Conservation (phyloP, 352 stramenopile genomes). For the Globisporangium mamillatum region DNA sequence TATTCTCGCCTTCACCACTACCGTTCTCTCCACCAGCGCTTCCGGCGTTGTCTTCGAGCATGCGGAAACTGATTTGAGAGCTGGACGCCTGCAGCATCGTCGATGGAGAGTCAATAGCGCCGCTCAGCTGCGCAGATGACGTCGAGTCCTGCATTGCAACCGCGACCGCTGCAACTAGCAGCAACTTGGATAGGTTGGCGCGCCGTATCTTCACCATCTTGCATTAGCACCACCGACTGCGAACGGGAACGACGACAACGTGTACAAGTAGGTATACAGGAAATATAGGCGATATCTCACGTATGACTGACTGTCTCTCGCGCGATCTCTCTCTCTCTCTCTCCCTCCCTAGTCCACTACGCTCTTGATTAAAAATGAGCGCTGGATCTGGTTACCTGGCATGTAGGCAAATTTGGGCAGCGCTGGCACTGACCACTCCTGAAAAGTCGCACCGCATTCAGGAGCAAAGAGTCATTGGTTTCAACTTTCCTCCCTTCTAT, state of each 20-base stretch:
- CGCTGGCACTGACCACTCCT: not conserved
- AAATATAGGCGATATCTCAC: not conserved
- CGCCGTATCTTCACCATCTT: constrained; percentile 2
- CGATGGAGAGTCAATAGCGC: not conserved
- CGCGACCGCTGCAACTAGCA: not conserved
- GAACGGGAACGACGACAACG: not conserved
- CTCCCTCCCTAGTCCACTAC: no score
- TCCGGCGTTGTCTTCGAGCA: not conserved
- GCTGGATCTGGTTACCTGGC: not conserved
- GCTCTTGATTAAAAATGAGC: constrained; percentile 1
- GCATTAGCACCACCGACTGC: not conserved
- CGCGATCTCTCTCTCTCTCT: no score
- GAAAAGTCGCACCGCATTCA: not conserved
- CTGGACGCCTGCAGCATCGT: not conserved
- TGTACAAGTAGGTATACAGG: not conserved
- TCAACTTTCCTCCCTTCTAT: not conserved
- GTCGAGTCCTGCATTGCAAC: not conserved
- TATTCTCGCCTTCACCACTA: not conserved
- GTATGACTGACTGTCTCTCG: no score
- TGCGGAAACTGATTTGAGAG: not conserved
- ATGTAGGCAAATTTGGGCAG: no score
- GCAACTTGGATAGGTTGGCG: not conserved
- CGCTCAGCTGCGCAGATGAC: not conserved
- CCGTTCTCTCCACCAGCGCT: not conserved
- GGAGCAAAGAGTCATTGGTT: constrained; percentile 6